Base-by-base conservation (phyloP, 768 basidiomycete species). In the Rhizopogon vesiculosus region DNA sequence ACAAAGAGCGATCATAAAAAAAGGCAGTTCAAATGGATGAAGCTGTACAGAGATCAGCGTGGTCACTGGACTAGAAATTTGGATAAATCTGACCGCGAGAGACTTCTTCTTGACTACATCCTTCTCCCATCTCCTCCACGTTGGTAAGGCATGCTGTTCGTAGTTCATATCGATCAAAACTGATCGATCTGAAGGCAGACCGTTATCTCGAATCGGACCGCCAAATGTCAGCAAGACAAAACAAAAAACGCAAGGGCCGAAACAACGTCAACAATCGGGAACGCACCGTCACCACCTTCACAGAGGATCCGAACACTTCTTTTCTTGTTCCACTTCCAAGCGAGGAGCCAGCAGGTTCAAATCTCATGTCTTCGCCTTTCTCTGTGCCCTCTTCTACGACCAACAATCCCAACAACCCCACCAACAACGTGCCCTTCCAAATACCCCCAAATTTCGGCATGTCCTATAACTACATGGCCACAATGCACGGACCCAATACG, bases 241-340 rank as follows among this genome's bases (percentile, higher is more conserved):
- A 77, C 71, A 84, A 83, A 72, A 85, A 84, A 66, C 77, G 82
- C 61, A 84, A 82, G 66, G 77, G 75, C 19, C 82, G 82, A 54
- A 75, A 68, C 66, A 77, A 78, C 68, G 67, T 72, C 61, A 78
- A 76, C 60, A 79, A 75, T 68, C 79, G 86, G 62, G 83, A 85
- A 68, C 81, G 84, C 55, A 85, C 84, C n/a, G 82, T 85, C 61
- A 83, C 82, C 59, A 84, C 83, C 38, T 82, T 85, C 64, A 82
- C 83, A 10, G 76, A 82, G 62, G 81, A 82, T 59, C 76, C 83
- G 46, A 78, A 79, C 62, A 78, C 80, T 3, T 75, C 76, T 31
- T 81, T 78, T 56, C 75, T 81, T 55, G 71, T 81, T 31, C 78
- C 80, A 18, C 76, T 76, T 9, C 66, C 80, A 25, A 78, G 76